Evolutionary conservation across 306 rosid genomes (phyloP).

Genomic region (Acacia melanoxylon): DNA sequence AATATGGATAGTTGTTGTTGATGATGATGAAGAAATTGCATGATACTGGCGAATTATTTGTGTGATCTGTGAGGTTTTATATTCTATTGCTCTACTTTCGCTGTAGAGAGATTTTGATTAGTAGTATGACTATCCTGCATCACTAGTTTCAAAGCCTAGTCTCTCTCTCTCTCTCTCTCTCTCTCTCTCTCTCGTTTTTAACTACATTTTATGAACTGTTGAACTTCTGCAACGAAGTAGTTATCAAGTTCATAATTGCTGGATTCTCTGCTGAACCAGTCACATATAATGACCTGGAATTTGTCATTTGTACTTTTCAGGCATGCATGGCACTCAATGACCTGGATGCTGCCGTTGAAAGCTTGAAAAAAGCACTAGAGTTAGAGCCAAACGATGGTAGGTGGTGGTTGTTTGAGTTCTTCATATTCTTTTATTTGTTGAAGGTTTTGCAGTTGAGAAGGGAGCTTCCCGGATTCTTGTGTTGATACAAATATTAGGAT

Average conservation of each 20-base stretch:
- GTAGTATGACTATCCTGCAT: background rate
- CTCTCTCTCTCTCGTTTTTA: background rate
- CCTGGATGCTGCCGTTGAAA: conserved; percentile 51
- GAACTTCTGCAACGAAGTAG: background rate
- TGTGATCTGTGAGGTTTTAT: background rate
- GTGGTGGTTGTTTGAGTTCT: conserved; percentile 23
- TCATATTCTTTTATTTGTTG: background rate
- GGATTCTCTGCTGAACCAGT: conserved; percentile 20
- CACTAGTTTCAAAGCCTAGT: conserved; percentile 17
- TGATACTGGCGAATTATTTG: conserved; percentile 2
- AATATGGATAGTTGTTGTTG: conserved; percentile 1
- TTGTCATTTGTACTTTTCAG: conserved; percentile 34
- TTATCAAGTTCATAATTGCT: background rate
- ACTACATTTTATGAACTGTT: conserved; percentile 22
- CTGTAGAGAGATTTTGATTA: background rate
- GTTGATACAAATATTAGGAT: background rate
- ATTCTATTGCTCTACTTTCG: conserved; percentile 8
- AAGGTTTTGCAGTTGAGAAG: conserved; percentile 18
- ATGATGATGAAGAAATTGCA: background rate
- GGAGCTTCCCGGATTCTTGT: conserved; percentile 16
- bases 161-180: background rate
- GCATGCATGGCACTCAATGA: conserved; percentile 53
- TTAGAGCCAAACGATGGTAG: conserved; percentile 65
- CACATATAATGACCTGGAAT: conserved; percentile 8
- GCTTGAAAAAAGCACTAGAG: conserved; percentile 53